Conservation (phyloP, 78 protist genomes). For the Protostelium mycophagum region DNA sequence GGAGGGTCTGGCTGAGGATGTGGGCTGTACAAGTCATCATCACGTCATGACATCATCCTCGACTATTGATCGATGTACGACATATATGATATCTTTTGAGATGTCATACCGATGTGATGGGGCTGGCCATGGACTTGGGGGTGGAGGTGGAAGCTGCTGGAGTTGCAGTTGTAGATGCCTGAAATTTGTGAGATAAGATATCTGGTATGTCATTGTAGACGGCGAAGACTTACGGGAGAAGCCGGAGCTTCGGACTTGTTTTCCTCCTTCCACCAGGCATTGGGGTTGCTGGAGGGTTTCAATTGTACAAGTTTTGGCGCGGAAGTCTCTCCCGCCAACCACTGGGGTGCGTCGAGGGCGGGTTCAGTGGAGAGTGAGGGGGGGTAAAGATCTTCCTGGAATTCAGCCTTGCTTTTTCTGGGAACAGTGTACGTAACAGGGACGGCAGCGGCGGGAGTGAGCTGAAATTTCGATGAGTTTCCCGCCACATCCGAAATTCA, state of each 20-base stretch:
- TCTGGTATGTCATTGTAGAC: too few relatives aligned
- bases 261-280: conserved; percentile 2
- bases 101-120: too few relatives aligned
- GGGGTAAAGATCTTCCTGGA: conserved; percentile 55
- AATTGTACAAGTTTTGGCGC: conserved; percentile 1
- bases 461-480: neutral
- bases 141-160: too few relatives aligned
- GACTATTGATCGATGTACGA: too few relatives aligned
- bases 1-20: too few relatives aligned
- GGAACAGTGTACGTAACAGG: conserved; percentile 51
- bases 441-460: conserved; percentile 35
- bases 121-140: too few relatives aligned
- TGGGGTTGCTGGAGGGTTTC: conserved; percentile 2
- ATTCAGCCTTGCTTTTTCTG: conserved; percentile 25
- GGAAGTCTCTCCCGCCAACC: conserved; percentile 34
- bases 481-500: neutral
- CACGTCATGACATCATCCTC: too few relatives aligned
- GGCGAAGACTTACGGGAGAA: too few relatives aligned
- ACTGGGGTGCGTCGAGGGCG: conserved; percentile 22
- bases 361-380: conserved; percentile 13
- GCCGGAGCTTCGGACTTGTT: neutral
- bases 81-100: too few relatives aligned
- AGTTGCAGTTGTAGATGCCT: too few relatives aligned
- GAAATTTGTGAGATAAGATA: too few relatives aligned
- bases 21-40: too few relatives aligned